Base-by-base conservation (phyloP, 2,329 filamentous ascomycete genomes). In the Aureobasidium sp. region DNA sequence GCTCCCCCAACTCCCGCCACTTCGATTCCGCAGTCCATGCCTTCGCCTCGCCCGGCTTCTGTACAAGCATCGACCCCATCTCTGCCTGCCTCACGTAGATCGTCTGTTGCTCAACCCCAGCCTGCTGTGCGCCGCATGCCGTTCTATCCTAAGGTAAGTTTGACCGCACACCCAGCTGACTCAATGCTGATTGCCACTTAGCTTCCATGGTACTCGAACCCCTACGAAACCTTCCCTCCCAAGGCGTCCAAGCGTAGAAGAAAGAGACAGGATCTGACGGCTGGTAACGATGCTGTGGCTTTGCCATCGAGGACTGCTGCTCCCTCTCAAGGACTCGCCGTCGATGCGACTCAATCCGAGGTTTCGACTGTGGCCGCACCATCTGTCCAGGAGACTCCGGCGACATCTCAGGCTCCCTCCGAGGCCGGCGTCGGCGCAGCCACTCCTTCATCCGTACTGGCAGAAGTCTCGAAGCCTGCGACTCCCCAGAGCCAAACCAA, bases 161-260 rank as follows among this genome's bases (percentile, higher is more conserved):
- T 27, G 6, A 27, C 27, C 27, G 31, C 36, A 3, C 4, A 37
- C 31, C 45, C 27, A 6, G 14, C 27, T 9, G 12, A 12, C 39
- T 41, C 25, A 5, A 31, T 37, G 34, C 63, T 57, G 29, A 48
- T 63, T 42, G 48, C 25, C 27, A 22, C 45, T n/a, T 65, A 82
- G 79, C 73, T 87, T 22, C 84, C 84, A 12, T 87, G 84, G 84
- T 77, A 84, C 37, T 87, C 84, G 14, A 78, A 81, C 31, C 78
- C 81, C 17, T 79, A 81, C 22, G 73, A 64, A 34, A 61, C 78
- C 2, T 86, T 87, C 68, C 84, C 84, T 3, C 72, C 79, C 17
- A 77, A 79, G 68, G 76, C 77, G 53, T 76, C 78, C 15, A 74
- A 76, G 58, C 76, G 77, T 67, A 77, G 79, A 67, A 77, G 81